Percentiles rank a stretch among this genome's conserved stretches.
phyloP scores from a whole-genome alignment of 208 protist genomes.

The Acanthamoeba sp. region DNA sequence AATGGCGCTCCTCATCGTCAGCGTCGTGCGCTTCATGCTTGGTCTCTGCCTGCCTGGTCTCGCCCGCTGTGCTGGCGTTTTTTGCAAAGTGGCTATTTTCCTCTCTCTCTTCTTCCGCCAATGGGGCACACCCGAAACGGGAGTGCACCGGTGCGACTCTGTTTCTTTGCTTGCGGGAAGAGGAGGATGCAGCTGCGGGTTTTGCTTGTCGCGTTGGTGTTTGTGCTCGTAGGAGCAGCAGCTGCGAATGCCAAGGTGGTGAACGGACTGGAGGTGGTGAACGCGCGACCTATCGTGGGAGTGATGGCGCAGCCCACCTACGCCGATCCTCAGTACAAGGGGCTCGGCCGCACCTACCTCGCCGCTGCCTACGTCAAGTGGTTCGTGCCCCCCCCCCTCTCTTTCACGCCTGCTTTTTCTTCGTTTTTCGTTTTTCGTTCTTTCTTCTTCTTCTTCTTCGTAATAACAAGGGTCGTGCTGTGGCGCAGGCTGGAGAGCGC shows the following conservation, averaged over 20 bases:
- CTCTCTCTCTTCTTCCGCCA: not conserved
- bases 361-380: constrained; percentile 56
- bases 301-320: constrained; percentile 55
- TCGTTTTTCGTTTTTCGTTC: not conserved
- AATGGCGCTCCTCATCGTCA: not conserved
- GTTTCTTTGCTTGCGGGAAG: not conserved
- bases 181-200: not conserved
- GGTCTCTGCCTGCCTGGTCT: no score
- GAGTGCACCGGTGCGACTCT: not conserved
- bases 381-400: not conserved
- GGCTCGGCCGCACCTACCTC: constrained; percentile 52
- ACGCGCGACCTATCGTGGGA: not conserved
- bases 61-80: no score
- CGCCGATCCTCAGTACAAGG: not conserved
- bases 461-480: not conserved
- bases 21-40: not conserved
- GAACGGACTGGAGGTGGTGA: not conserved
- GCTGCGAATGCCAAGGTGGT: not conserved
- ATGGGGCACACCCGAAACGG: no score
- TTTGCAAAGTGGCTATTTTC: no score
- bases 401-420: not conserved
- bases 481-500: constrained; percentile 8
- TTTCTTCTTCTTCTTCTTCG: not conserved
- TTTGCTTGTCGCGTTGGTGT: not conserved
- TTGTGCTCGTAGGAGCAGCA: not conserved